Conservation (phyloP, 2,329 filamentous ascomycete genomes). For the Fusarium dimerum region DNA sequence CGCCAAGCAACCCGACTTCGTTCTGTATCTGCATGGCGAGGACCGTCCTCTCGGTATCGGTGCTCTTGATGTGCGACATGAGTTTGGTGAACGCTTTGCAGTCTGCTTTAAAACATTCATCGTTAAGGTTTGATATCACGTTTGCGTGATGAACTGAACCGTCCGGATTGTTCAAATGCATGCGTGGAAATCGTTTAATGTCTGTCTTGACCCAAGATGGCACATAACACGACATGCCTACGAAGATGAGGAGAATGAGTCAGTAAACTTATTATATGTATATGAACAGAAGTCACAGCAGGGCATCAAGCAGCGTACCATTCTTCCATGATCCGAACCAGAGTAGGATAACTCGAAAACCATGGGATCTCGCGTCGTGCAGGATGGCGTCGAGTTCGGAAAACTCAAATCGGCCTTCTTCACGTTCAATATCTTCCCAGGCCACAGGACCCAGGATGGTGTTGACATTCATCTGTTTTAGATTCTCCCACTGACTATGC, state of each 20-base stretch:
- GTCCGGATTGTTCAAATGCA: background rate
- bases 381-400: background rate
- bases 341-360: background rate
- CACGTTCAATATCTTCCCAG: conserved; percentile 1
- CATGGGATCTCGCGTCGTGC: background rate
- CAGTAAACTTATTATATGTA: too few relatives aligned
- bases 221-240: too few relatives aligned
- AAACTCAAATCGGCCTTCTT: background rate
- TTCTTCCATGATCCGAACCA: conserved; percentile 3
- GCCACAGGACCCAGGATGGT: background rate
- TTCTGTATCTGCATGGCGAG: conserved; percentile 1
- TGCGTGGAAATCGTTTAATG: background rate
- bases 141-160: background rate
- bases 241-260: too few relatives aligned
- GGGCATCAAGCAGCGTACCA: too few relatives aligned
- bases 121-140: background rate
- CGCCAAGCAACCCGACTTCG: background rate
- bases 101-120: background rate
- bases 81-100: background rate
- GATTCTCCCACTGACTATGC: background rate
- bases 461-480: background rate
- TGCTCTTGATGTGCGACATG: background rate
- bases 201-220: background rate
- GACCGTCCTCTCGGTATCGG: background rate
- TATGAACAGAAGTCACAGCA: too few relatives aligned